Base-by-base conservation (phyloP, 768 basidiomycete genomes). In the Gelatoporia subvermispora region DNA sequence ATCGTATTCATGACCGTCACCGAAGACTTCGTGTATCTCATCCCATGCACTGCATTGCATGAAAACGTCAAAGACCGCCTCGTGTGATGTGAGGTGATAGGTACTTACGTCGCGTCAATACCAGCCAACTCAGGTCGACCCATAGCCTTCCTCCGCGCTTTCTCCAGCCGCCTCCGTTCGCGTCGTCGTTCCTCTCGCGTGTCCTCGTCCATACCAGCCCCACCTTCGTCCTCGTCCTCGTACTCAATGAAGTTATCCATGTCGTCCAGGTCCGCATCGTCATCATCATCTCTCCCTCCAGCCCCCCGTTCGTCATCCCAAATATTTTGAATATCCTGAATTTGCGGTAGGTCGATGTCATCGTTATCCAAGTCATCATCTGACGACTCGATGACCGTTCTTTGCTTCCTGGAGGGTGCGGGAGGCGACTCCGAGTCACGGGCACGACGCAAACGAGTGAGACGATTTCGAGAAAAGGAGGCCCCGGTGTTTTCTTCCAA, bases 1-100 rank as follows among this genome's bases (percentile, higher is more conserved):
- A 57, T 93, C 93, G 64, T 95, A 99, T 55, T 98, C 94, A 58
- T 87, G 84, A 7, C 96, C 96, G 54, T 94, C 89, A 28, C 96
- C 96, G 55, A 99, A 99, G 1, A 98, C 91, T 50, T 92, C 94
- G 52, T 88, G 85, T 22, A 98, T 88, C 68, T 97, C 96, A 41
- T 89, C 86, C 92, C 93, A 96, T 22, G 92, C 86, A 60, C 92
- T 95, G 55, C 2, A 53, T 53, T 23, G 38, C 4, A 9, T 16
- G n/a, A 28, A 55, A 48, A 55, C n/a, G n/a, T n/a, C n/a, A 60
- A 51, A 47, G 50, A 25, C 39, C 45, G 16, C 28, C 13, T 31
- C 28, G 13, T 7, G 13, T 31, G n/a, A 34, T n/a, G 36, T 37
- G 17, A 22, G 15, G 24, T 10, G 22, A 38, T 13, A 11, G 8